Percentiles rank a stretch among this genome's conserved stretches.
These are phyloP conservation scores for Cryphonectria japonica DNA, from an alignment of 2,329 filamentous ascomycete genomes.

Conservation along the genomic window DNA sequence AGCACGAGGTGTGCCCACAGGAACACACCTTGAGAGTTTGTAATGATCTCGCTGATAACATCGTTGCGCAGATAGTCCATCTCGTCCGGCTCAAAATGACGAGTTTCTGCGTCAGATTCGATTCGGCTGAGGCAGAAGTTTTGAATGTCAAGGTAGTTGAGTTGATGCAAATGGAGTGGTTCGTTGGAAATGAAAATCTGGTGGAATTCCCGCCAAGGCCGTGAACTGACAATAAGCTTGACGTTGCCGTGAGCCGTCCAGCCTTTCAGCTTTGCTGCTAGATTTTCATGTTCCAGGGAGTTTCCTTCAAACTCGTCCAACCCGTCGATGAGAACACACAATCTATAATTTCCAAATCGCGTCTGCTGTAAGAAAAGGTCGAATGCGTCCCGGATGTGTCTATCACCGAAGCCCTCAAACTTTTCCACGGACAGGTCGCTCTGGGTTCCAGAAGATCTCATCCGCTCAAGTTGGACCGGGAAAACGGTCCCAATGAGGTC, in stretches of 20 bases:
- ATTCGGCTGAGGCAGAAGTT: neutral
- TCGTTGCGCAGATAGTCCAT: neutral
- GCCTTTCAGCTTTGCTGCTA: conserved; percentile 9
- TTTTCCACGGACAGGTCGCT: neutral
- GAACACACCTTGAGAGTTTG: conserved; percentile 11
- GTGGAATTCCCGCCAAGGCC: conserved; percentile 13
- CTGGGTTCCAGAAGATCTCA: neutral
- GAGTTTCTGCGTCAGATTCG: neutral
- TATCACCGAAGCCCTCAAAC: neutral
- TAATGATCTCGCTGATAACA: neutral
- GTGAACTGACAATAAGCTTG: conserved; percentile 21
- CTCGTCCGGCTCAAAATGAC: neutral
- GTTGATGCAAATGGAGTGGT: conserved; percentile 7
- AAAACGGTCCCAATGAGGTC: conserved; percentile 29
- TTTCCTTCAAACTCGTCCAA: conserved; percentile 23
- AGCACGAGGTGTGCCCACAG: conserved; percentile 22
- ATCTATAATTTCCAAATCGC: neutral
- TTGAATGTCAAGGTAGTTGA: conserved; percentile 15
- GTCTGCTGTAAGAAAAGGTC: neutral
- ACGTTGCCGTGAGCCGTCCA: neutral
- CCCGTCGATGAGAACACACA: conserved; percentile 25
- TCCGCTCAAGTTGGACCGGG: neutral
- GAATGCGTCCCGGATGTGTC: conserved; percentile 6
- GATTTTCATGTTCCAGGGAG: conserved; percentile 3
- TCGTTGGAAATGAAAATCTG: neutral